Evolutionary conservation across 352 stramenopile genomes (phyloP).

Genomic region (Globisporangium okanoganense): DNA sequence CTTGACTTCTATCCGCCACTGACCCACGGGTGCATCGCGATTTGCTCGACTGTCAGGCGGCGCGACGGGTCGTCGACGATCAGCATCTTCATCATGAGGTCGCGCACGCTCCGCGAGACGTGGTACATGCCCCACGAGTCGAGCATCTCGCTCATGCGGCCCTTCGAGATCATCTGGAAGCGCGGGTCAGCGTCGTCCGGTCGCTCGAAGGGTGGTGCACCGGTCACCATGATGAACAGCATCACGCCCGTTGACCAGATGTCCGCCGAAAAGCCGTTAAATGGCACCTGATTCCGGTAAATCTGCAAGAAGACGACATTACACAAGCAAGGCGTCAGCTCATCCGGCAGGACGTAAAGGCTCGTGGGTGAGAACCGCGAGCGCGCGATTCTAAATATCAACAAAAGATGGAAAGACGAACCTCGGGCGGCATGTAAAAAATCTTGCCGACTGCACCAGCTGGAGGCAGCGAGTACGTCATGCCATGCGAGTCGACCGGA

Average conservation of each 20-base stretch:
- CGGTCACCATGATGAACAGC: slow-evolving; percentile 94
- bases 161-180: slow-evolving; percentile 83
- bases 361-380: not conserved
- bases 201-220: slow-evolving; percentile 88
- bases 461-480: slow-evolving; percentile 82
- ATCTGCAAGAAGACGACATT: slow-evolving; percentile 43
- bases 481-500: slow-evolving; percentile 74
- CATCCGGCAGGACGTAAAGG: not conserved
- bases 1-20: slow-evolving; percentile 41
- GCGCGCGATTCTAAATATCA: not conserved
- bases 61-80: slow-evolving; percentile 74
- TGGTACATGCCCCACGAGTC: slow-evolving; percentile 86
- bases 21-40: slow-evolving; percentile 81
- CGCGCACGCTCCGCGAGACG: slow-evolving; percentile 63
- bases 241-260: slow-evolving; percentile 94
- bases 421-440: slow-evolving; percentile 89
- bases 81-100: slow-evolving; percentile 77
- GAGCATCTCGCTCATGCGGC: slow-evolving; percentile 80
- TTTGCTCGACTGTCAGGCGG: slow-evolving; percentile 79
- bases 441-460: slow-evolving; percentile 84
- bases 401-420: slow-evolving; percentile 17
- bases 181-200: slow-evolving; percentile 75
- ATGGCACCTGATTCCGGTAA: slow-evolving; percentile 87
- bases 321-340: not conserved
- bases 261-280: slow-evolving; percentile 91